A percentile compares a stretch with the other conserved stretches of the same genome.
phyloP scores from a whole-genome alignment of 352 stramenopile species.

The Peronospora tabacina region DNA sequence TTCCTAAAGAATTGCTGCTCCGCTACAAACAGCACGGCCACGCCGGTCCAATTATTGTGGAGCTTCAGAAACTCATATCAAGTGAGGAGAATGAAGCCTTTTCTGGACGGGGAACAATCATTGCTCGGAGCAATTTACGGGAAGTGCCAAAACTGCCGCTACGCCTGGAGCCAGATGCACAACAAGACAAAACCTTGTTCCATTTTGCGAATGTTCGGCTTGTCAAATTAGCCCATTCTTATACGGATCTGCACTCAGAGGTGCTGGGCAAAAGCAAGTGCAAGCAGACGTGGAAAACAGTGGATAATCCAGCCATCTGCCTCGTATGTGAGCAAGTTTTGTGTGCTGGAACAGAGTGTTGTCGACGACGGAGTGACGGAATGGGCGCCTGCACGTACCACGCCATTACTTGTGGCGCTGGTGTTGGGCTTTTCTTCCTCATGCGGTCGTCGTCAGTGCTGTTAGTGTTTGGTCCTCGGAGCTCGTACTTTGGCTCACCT shows the following conservation, averaged over 20 bases:
- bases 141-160: constrained; percentile 51
- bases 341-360: constrained; percentile 78
- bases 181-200: constrained; percentile 28
- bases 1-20: constrained; percentile 41
- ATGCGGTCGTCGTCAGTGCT: constrained; percentile 73
- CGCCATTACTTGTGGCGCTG: constrained; percentile 60
- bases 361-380: constrained; percentile 48
- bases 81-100: constrained; percentile 1
- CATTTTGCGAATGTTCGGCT: constrained; percentile 64
- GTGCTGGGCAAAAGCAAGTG: constrained; percentile 66
- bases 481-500: constrained; percentile 79
- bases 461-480: constrained; percentile 60
- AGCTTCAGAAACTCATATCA: constrained; percentile 26
- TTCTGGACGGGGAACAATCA: constrained; percentile 10
- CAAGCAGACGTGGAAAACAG: constrained; percentile 56
- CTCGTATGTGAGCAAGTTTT: constrained; percentile 68
- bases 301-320: constrained; percentile 78
- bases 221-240: constrained; percentile 51
- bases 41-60: constrained; percentile 34
- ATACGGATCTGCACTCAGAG: constrained; percentile 73
- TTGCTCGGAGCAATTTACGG: constrained; percentile 42
- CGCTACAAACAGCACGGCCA: constrained; percentile 52
- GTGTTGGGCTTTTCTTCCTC: constrained; percentile 76
- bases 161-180: constrained; percentile 34
- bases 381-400: constrained; percentile 75